A percentile compares a stretch with the other conserved stretches of the same genome.
These are phyloP conservation scores for Globisporangium spiculum DNA, from an alignment of 352 stramenopile species.

Conservation along the genomic window DNA sequence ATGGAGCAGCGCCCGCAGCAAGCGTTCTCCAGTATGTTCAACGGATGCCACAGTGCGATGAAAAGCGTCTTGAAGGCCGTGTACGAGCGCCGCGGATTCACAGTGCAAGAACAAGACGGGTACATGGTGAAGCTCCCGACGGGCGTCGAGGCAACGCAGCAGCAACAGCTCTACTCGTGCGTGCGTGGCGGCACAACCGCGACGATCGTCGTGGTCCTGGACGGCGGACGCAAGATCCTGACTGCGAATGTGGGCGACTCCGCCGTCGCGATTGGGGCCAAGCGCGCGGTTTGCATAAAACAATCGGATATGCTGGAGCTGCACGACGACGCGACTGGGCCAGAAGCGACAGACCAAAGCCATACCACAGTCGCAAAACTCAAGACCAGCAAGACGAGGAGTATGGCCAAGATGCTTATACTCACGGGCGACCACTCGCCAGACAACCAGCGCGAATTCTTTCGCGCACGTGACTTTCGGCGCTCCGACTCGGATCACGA, in stretches of 20 bases:
- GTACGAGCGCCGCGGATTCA: conserved; percentile 57
- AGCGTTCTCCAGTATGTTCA: conserved; percentile 51
- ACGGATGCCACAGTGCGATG: conserved; percentile 58
- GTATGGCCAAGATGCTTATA: conserved; percentile 33
- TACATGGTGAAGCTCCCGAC: conserved; percentile 43
- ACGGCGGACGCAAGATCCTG: conserved; percentile 65
- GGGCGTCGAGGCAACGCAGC: neutral
- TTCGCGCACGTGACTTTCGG: conserved; percentile 43
- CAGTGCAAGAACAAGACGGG: conserved; percentile 57
- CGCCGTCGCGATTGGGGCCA: conserved; percentile 35
- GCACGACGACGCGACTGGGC: neutral
- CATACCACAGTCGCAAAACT: neutral
- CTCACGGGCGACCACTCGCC: conserved; percentile 83
- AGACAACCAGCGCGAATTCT: conserved; percentile 74
- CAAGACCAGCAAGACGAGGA: conserved; percentile 20
- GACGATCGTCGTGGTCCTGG: conserved; percentile 77
- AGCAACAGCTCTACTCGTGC: conserved; percentile 39
- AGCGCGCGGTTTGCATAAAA: conserved; percentile 6
- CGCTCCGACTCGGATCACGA: conserved; percentile 23
- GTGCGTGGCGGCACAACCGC: conserved; percentile 89
- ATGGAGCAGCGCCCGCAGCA: conserved; percentile 52
- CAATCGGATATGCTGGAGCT: neutral
- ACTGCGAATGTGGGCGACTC: conserved; percentile 86
- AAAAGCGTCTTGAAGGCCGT: conserved; percentile 56
- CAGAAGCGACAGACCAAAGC: neutral